Evolutionary conservation across 2,329 filamentous ascomycete genomes (phyloP).

Genomic region (Elsinoe australis): DNA sequence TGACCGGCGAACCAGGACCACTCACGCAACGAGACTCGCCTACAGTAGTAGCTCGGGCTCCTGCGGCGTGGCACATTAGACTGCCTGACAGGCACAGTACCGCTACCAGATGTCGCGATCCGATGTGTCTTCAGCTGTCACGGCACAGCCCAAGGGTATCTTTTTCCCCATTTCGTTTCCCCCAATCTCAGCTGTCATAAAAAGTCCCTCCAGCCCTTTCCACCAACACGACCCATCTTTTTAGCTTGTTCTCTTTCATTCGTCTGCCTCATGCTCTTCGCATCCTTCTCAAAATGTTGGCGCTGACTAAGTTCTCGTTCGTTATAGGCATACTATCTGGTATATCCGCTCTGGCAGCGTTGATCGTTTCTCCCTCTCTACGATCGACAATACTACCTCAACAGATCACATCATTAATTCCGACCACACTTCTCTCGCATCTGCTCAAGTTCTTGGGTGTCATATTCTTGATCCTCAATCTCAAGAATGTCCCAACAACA

Average conservation of each 20-base stretch:
- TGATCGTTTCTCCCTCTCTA: slow-evolving; percentile 11
- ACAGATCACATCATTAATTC: not conserved
- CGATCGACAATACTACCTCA: slow-evolving; percentile 7
- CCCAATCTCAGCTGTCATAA: not conserved
- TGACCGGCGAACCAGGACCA: too few species aligned
- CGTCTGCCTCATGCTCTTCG: not conserved
- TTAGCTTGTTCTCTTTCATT: not conserved
- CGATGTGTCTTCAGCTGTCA: slow-evolving; percentile 7
- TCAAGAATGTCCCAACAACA: slow-evolving; percentile 16
- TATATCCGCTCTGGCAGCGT: not conserved
- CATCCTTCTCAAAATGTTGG: not conserved
- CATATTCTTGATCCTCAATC: slow-evolving; percentile 11
- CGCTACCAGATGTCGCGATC: not conserved
- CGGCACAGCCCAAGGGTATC: slow-evolving; percentile 9
- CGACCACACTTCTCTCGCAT: not conserved
- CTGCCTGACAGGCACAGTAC: not conserved
- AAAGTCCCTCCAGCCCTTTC: not conserved
- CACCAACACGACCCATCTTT: not conserved
- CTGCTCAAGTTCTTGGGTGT: slow-evolving; percentile 2
- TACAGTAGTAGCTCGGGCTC: too few species aligned
- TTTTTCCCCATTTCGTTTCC: not conserved
- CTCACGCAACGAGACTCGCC: too few species aligned
- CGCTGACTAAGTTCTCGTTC: slow-evolving; percentile 10
- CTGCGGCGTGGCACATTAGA: too few species aligned
- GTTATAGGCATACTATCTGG: slow-evolving; percentile 10